Conservation (phyloP, 208 protist genomes). For the Phytomonas sp. region DNA sequence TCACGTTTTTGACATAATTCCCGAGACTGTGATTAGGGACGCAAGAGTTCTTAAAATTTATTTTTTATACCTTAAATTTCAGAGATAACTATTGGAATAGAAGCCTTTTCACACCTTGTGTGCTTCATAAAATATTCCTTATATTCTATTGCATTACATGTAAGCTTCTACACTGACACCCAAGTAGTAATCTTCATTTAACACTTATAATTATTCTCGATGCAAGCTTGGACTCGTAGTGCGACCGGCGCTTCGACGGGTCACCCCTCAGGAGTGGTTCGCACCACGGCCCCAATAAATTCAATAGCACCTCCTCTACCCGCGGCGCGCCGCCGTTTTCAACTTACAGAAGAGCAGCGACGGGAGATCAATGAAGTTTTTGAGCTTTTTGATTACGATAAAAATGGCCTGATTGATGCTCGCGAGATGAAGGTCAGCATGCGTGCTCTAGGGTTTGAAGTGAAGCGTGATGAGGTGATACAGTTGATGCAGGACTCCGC, state of each 20-base stretch:
- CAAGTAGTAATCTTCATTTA: neutral
- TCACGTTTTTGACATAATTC: neutral
- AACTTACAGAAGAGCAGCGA: constrained; percentile 97
- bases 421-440: constrained; percentile 99
- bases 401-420: constrained; percentile 93
- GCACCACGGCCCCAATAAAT: constrained; percentile 26
- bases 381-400: constrained; percentile 97
- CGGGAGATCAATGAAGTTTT: constrained; percentile 99
- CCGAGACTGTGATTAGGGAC: neutral
- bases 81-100: neutral
- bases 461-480: constrained; percentile 92
- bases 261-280: constrained; percentile 18
- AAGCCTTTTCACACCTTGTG: neutral
- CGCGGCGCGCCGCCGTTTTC: constrained; percentile 73
- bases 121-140: neutral
- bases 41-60: neutral
- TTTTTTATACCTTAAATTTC: neutral
- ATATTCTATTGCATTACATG: neutral
- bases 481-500: constrained; percentile 85
- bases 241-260: neutral
- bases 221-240: neutral
- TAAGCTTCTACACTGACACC: neutral
- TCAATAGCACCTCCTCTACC: constrained; percentile 19
- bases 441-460: constrained; percentile 98
- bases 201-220: neutral